Conservation (phyloP, 2,329 filamentous ascomycete genomes). For the Pochonia chlamydosporia region DNA sequence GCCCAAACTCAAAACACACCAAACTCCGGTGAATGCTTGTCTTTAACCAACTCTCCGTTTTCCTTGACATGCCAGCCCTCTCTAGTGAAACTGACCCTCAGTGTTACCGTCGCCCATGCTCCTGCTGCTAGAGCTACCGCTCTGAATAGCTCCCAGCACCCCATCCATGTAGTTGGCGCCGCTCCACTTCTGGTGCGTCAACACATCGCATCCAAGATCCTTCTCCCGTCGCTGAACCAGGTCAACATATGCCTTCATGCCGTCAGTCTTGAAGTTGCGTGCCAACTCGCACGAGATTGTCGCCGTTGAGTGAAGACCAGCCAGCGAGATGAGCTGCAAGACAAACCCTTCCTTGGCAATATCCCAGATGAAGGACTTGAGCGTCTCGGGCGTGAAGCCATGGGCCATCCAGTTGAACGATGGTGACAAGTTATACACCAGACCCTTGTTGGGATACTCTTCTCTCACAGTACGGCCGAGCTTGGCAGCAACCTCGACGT, state of each 20-base stretch:
- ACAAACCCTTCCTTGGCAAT: slow-evolving; percentile 82
- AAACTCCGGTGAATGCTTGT: slow-evolving; percentile 7
- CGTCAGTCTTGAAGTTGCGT: slow-evolving; percentile 76
- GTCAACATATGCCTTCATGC: slow-evolving; percentile 97
- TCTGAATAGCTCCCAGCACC: slow-evolving; percentile 84
- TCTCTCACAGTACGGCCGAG: slow-evolving; percentile 73
- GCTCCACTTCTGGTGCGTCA: slow-evolving; percentile 89
- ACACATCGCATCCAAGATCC: slow-evolving; percentile 83
- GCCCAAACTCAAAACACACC: neutral
- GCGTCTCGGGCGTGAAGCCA: slow-evolving; percentile 75
- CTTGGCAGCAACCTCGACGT: slow-evolving; percentile 66
- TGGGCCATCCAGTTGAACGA: slow-evolving; percentile 99
- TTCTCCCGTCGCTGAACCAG: slow-evolving; percentile 86
- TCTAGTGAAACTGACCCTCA: slow-evolving; percentile 58
- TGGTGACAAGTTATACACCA: slow-evolving; percentile 94
- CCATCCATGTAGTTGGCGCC: slow-evolving; percentile 73
- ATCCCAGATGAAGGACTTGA: slow-evolving; percentile 95
- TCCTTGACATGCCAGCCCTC: neutral
- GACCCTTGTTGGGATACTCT: slow-evolving; percentile 69
- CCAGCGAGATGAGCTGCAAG: slow-evolving; percentile 61
- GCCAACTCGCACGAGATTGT: slow-evolving; percentile 68
- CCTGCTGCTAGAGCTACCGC: slow-evolving; percentile 80
- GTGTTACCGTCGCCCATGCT: slow-evolving; percentile 96
- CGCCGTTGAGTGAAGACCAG: slow-evolving; percentile 61
- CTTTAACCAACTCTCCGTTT: neutral